Evolutionary conservation across 2,329 filamentous ascomycete species (phyloP), one percentile per base, ranked within the genome.

Genomic region (Phialophora tarda): DNA sequence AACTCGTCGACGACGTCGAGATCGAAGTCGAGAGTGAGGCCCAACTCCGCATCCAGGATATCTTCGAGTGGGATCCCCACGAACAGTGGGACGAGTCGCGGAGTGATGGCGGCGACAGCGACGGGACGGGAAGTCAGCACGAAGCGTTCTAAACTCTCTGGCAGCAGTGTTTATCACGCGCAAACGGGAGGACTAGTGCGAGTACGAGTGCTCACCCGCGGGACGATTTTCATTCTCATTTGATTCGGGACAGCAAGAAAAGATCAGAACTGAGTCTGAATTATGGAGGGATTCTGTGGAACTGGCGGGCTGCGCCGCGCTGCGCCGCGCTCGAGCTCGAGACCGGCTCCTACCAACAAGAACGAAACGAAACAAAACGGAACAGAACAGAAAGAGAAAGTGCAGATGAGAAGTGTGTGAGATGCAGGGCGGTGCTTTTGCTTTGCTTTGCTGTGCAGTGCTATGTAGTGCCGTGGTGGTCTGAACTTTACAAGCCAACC

Each of bases 61-160:
- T 69, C 1, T 69, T 69, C 47, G 69, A 69, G 28, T 71, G 69
- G 69, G 64, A 69, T 56, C 51, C 59, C 2, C 44, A 65, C 24
- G 69, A 71, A 11, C 63, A 62, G 41, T 61, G 63, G 62, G 59
- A 65, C 50, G 62, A 65, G n/a, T 12, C 44, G 47, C 61, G 62
- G 24, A 64, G 59, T 14, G 51, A 44, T 14, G 48, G 59, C 17
- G 50, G 32, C 12, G 55, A 58, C 55, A 64, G 61, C 21, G 63
- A 66, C 26, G 65, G 58, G 23, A 63, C 63, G 21, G 59, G 56
- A 17, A 63, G 66, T 44, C 50, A 66, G 57, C 47, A 63, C 24
- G 61, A 64, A 41, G 67, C 67, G 23, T 66, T 69, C 26, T 69
- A 55, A 55, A n/a, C 48, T 12, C 8, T 3, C 14, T 14, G 21